Evolutionary conservation across 2,329 filamentous ascomycete species (phyloP), one percentile per base, ranked within the genome.

Genomic region (Alternaria atra): DNA sequence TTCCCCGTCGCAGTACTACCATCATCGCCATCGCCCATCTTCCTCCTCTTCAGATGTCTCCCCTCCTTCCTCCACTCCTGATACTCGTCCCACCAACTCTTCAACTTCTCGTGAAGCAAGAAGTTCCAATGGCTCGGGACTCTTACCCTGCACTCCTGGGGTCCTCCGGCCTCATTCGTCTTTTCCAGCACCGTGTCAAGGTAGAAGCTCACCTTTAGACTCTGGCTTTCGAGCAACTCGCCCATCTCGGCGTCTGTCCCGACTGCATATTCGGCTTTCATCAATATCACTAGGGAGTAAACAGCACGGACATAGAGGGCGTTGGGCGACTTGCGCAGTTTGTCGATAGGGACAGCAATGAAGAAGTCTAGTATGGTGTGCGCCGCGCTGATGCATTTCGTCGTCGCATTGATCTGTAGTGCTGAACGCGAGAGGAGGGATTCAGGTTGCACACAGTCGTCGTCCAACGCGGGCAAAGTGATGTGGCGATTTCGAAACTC

Each of bases 261-360:
- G 2, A 78, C 70, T 1, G 74, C 75, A 29, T 77, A 78, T 46
- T 77, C 75, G n/a, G 69, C 73, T 55, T 74, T 77, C 63, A 78
- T 64, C 0, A 78, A 61, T 1, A 70, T 69, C 1, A 78, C 71
- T 1, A 78, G 67, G 0, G 74, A 72, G 57, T 73, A 78, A 9
- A 75, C 70, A 1, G 72, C 66, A 13, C 76, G 67, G 7, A 77
- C 73, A 47, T 74, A 78, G n/a, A 76, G 39, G 2, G 72, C 58
- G 29, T 74, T 76, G 0, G 74, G 68, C 0, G 70, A 63, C 35
- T 67, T 73, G 43, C 73, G 71, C 15, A 78, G 56, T 5, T 61
- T 58, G 13, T 69, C 58, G 13, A 60, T 37, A 3, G 73, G 42
- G 4, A 76, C 53, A 4, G 66, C 55, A 10, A 72, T 43, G 55